Evolutionary conservation across 352 stramenopile genomes (phyloP).

Genomic region (Plasmopara viticola): DNA sequence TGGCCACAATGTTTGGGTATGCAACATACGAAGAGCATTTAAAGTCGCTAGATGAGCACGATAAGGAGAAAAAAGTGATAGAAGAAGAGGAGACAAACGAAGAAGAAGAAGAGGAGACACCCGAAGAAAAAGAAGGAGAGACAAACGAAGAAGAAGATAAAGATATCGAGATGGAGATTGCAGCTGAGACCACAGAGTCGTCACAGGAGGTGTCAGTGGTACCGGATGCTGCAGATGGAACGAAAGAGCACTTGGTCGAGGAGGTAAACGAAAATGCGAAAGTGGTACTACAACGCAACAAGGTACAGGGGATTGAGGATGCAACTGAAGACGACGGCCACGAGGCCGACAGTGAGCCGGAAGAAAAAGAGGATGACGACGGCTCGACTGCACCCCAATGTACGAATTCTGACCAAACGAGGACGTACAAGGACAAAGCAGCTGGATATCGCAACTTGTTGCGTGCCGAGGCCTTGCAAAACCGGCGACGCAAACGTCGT

Average conservation of each 20-base stretch:
- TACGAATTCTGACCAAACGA: slow-evolving; percentile 1
- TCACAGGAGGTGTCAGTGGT: background rate
- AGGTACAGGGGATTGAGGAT: slow-evolving; percentile 30
- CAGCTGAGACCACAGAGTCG: background rate
- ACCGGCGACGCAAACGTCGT: slow-evolving; percentile 31
- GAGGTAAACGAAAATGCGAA: slow-evolving; percentile 11
- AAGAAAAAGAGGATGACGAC: slow-evolving; percentile 26
- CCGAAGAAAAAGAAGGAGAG: slow-evolving; percentile 13
- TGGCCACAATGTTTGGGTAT: slow-evolving; percentile 78
- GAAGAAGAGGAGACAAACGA: slow-evolving; percentile 3
- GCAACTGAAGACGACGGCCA: slow-evolving; percentile 49
- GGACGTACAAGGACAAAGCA: slow-evolving; percentile 43
- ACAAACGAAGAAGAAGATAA: background rate
- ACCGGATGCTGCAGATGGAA: background rate
- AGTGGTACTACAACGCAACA: slow-evolving; percentile 31
- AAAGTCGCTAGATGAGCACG: slow-evolving; percentile 53
- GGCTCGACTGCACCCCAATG: slow-evolving; percentile 11
- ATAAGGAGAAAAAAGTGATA: slow-evolving; percentile 35
- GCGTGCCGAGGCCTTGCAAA: slow-evolving; percentile 43
- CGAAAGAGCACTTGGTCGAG: background rate
- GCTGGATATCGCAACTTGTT: slow-evolving; percentile 63
- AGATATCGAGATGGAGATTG: background rate
- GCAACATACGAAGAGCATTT: slow-evolving; percentile 65
- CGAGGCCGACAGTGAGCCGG: slow-evolving; percentile 44
- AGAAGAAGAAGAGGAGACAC: slow-evolving; percentile 9